phyloP scores from a whole-genome alignment of 441 rosid species.

The Erodium trifolium region DNA sequence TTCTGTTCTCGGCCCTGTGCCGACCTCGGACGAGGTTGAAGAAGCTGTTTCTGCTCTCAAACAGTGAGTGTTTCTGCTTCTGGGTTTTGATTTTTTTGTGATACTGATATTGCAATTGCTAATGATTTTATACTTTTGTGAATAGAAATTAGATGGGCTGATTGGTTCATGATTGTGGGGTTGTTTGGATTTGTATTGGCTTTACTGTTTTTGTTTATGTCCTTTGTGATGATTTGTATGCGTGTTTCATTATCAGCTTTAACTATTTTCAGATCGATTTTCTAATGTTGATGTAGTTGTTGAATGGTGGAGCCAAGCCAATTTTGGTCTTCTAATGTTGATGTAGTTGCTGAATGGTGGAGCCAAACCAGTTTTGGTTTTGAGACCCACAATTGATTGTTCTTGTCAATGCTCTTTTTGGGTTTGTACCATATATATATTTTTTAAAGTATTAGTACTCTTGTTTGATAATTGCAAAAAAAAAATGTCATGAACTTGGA shows the following conservation, averaged over 20 bases:
- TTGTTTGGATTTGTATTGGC: not conserved
- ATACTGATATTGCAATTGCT: conserved; percentile 4
- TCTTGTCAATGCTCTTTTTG: too few species aligned
- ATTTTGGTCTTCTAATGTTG: too few species aligned
- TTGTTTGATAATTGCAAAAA: too few species aligned
- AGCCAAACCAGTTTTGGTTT: too few species aligned
- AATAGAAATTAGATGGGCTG: not conserved
- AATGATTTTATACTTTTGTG: not conserved
- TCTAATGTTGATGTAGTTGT: not conserved
- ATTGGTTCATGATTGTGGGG: not conserved
- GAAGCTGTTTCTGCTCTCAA: conserved; percentile 65
- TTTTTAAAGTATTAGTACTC: too few species aligned
- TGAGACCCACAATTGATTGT: not conserved
- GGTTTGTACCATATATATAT: too few species aligned
- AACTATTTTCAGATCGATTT: not conserved
- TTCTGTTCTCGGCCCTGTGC: conserved; percentile 52
- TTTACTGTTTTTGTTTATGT: not conserved
- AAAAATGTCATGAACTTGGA: too few species aligned
- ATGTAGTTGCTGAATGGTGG: too few species aligned
- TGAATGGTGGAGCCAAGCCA: not conserved
- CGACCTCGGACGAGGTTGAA: conserved; percentile 73
- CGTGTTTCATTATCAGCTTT: not conserved
- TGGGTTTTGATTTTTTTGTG: not conserved
- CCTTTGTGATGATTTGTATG: not conserved
- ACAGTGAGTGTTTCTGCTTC: conserved; percentile 33